Percentiles rank a stretch among this genome's conserved stretches.
These are phyloP conservation scores for Vachellia pachyceras DNA, from an alignment of 306 rosid species.

Conservation along the genomic window DNA sequence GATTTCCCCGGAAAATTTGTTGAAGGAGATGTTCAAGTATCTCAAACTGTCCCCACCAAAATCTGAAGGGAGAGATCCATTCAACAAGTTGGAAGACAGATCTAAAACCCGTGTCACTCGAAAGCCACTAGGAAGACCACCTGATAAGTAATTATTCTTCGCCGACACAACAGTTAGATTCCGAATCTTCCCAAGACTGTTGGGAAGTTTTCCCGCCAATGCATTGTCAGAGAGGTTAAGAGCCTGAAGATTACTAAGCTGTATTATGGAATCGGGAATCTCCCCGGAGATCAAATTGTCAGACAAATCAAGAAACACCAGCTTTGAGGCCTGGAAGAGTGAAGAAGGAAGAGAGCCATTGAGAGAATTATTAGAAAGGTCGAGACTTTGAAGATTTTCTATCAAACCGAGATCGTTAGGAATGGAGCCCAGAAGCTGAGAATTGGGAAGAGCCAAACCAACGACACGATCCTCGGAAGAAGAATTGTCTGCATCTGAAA, in stretches of 20 bases:
- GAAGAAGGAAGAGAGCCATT: slow-evolving; percentile 79
- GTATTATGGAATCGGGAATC: slow-evolving; percentile 50
- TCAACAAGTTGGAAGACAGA: slow-evolving; percentile 79
- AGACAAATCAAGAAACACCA: slow-evolving; percentile 62
- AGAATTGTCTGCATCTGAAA: neutral
- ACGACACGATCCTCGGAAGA: slow-evolving; percentile 49
- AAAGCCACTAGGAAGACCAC: slow-evolving; percentile 57
- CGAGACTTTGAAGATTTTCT: slow-evolving; percentile 65
- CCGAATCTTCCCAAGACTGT: slow-evolving; percentile 47
- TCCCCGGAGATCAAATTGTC: slow-evolving; percentile 63
- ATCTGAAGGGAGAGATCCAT: slow-evolving; percentile 69
- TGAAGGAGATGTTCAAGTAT: slow-evolving; percentile 72
- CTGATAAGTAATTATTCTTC: slow-evolving; percentile 69
- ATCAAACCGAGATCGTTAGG: slow-evolving; percentile 77
- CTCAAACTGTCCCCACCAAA: slow-evolving; percentile 58
- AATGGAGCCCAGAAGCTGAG: slow-evolving; percentile 69
- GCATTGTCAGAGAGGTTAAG: slow-evolving; percentile 88
- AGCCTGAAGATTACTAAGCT: slow-evolving; percentile 47
- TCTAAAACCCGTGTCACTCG: slow-evolving; percentile 57
- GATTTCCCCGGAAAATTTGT: slow-evolving; percentile 69
- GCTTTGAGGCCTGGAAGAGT: slow-evolving; percentile 60
- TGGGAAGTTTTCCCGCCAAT: slow-evolving; percentile 71
- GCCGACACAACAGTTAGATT: slow-evolving; percentile 55
- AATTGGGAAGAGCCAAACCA: slow-evolving; percentile 57
- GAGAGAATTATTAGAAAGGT: slow-evolving; percentile 80